phyloP scores from a whole-genome alignment of 176 grass and related monocot species.

The Carex kokanica region DNA sequence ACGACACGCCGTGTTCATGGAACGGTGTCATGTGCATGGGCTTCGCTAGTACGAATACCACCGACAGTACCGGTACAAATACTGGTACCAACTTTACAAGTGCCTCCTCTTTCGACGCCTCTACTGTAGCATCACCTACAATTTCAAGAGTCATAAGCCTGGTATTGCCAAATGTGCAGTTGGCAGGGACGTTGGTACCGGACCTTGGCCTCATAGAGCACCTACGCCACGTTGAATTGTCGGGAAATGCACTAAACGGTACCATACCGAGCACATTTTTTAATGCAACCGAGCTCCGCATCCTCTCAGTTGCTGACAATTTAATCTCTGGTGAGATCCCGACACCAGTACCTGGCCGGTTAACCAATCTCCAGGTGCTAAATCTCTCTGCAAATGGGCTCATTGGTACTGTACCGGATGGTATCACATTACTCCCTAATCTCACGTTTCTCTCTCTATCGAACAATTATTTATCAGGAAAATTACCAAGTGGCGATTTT shows the following conservation, averaged over 20 bases:
- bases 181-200: slow-evolving; percentile 35
- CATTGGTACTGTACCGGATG: slow-evolving; percentile 36
- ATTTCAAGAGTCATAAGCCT: slow-evolving; percentile 79
- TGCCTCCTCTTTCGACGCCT: not conserved
- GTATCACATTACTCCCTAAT: slow-evolving; percentile 38
- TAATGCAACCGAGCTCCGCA: slow-evolving; percentile 60
- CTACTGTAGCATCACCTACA: slow-evolving; percentile 30
- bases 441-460: slow-evolving; percentile 57
- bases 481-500: slow-evolving; percentile 46
- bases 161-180: slow-evolving; percentile 56
- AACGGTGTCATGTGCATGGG: slow-evolving; percentile 90
- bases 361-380: slow-evolving; percentile 44
- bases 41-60: slow-evolving; percentile 25
- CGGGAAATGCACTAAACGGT: slow-evolving; percentile 59
- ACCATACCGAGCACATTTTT: slow-evolving; percentile 41
- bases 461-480: slow-evolving; percentile 53
- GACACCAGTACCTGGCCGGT: not conserved
- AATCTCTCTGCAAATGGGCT: slow-evolving; percentile 82
- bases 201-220: slow-evolving; percentile 68
- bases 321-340: slow-evolving; percentile 48
- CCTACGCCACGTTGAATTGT: slow-evolving; percentile 86
- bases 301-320: slow-evolving; percentile 65
- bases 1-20: slow-evolving; percentile 56
- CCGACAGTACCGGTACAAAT: not conserved
- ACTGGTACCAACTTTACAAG: slow-evolving; percentile 1